Evolutionary conservation across 352 stramenopile species (phyloP).

Genomic region (Aphanomyces invadans): DNA sequence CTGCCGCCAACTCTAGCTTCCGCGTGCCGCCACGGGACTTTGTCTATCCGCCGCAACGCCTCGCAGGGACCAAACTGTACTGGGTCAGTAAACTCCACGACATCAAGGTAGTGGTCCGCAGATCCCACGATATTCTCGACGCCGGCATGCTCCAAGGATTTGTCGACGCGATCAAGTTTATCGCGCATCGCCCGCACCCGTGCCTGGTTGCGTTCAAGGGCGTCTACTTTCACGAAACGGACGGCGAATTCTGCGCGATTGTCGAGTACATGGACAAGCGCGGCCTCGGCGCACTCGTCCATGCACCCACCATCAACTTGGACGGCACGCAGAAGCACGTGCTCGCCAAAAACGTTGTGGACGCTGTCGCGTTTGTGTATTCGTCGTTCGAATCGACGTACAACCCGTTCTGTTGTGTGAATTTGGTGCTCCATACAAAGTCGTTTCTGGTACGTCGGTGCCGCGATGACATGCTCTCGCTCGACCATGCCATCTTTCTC

Average conservation of each 20-base stretch:
- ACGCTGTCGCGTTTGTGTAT: neutral
- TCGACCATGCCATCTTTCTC: neutral
- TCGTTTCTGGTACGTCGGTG: neutral
- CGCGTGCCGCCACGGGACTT: neutral
- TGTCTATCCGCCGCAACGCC: neutral
- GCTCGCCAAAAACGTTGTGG: neutral
- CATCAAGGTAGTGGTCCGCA: neutral
- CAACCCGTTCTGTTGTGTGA: neutral
- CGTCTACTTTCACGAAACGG: neutral
- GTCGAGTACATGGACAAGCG: conserved; percentile 3
- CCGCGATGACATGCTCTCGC: neutral
- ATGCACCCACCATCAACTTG: neutral
- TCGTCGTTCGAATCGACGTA: neutral
- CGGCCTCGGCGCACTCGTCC: neutral
- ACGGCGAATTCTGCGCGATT: conserved; percentile 6
- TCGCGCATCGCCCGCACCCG: neutral
- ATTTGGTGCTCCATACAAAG: neutral
- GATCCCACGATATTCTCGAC: neutral
- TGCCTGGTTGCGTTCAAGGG: neutral
- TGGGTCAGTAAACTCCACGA: neutral
- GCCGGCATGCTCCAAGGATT: conserved; percentile 1
- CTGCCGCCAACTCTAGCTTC: neutral
- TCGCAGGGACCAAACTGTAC: neutral
- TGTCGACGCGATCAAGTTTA: conserved; percentile 5
- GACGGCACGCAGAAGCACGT: neutral